Conservation (phyloP, 1,139 yeast species). For the Candida frijolesensis region DNA sequence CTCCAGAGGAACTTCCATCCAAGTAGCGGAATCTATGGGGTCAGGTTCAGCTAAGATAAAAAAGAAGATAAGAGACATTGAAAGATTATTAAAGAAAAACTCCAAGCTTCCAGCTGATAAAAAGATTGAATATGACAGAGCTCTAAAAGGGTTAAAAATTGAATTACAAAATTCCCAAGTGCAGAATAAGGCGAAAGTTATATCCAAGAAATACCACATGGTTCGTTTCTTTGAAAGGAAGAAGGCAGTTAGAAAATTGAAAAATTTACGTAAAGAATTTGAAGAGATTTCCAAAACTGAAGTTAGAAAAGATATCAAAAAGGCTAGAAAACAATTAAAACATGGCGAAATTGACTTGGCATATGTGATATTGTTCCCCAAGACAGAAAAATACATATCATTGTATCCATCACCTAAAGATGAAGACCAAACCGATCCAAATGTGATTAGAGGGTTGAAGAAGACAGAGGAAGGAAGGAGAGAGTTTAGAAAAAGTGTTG, state of each 20-base stretch:
- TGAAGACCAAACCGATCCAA: conserved; percentile 29
- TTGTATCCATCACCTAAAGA: conserved; percentile 55
- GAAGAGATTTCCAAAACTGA: conserved; percentile 42
- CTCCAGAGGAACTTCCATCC: conserved; percentile 19
- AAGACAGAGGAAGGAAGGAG: conserved; percentile 53
- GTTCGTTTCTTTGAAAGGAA: conserved; percentile 89
- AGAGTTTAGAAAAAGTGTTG: conserved; percentile 53
- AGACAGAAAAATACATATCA: conserved; percentile 77
- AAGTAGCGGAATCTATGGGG: conserved; percentile 34
- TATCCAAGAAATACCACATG: conserved; percentile 88
- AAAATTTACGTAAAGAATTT: conserved; percentile 57
- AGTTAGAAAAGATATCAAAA: conserved; percentile 54
- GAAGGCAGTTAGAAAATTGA: conserved; percentile 78
- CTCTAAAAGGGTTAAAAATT: conserved; percentile 67
- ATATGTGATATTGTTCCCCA: conserved; percentile 79
- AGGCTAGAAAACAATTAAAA: conserved; percentile 50
- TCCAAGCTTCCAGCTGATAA: conserved; percentile 74
- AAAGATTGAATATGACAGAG: conserved; percentile 81
- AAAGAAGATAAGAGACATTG: conserved; percentile 85
- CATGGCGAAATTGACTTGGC: conserved; percentile 74
- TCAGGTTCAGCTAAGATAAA: conserved; percentile 59
- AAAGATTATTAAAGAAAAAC: conserved; percentile 60
- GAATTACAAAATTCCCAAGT: conserved; percentile 63
- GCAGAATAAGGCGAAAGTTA: conserved; percentile 54
- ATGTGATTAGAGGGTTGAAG: conserved; percentile 47